Percentiles rank a stretch among this genome's conserved stretches.
Evolutionary conservation across 2,329 filamentous ascomycete species (phyloP).

Genomic region (Pseudocercospora cruenta): DNA sequence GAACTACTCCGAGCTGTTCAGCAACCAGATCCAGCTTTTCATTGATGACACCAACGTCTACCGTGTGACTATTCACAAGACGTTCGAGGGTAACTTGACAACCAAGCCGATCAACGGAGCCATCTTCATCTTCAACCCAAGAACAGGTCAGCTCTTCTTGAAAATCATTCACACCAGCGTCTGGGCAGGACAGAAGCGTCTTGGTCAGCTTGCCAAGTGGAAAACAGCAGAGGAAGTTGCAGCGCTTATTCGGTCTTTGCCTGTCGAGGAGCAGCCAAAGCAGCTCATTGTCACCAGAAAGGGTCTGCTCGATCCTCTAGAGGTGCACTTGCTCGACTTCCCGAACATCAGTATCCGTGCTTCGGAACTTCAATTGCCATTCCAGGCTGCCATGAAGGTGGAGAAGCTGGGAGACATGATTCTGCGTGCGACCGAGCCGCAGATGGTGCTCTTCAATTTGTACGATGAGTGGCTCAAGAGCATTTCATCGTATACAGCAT

Average conservation of each 20-base stretch:
- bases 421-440: constrained; percentile 93
- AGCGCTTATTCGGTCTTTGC: constrained; percentile 89
- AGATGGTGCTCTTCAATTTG: constrained; percentile 99
- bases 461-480: constrained; percentile 99
- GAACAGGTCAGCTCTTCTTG: constrained; percentile 93
- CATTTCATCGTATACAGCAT: constrained; percentile 97
- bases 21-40: constrained; percentile 97
- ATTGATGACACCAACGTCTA: constrained; percentile 99
- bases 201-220: constrained; percentile 97
- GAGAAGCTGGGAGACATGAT: constrained; percentile 99
- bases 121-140: constrained; percentile 99
- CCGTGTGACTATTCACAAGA: constrained; percentile 99
- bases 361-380: constrained; percentile 93
- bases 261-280: constrained; percentile 97
- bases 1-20: constrained; percentile 99
- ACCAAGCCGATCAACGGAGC: constrained; percentile 99
- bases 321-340: constrained; percentile 97
- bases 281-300: constrained; percentile 98
- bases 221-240: constrained; percentile 99
- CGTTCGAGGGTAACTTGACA: constrained; percentile 97
- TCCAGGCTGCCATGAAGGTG: constrained; percentile 99
- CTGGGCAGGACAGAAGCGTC: constrained; percentile 98
- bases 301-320: constrained; percentile 92
- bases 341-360: constrained; percentile 98
- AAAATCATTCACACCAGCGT: constrained; percentile 99